Conservation (phyloP, 768 basidiomycete species). For the Boletus fagicola region DNA sequence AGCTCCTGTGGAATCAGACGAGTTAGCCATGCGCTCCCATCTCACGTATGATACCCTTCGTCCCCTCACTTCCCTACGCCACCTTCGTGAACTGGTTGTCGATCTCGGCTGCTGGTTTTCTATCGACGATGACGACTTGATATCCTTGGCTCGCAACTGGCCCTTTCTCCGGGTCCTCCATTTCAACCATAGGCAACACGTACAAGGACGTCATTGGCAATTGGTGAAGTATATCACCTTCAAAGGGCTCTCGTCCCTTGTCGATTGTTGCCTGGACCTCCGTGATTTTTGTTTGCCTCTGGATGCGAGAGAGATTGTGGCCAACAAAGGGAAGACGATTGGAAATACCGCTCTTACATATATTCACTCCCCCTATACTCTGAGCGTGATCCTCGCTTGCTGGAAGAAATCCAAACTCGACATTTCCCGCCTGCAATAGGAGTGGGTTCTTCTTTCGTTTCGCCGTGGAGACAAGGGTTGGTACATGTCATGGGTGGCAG, state of each 20-base stretch:
- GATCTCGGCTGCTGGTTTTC: slow-evolving; percentile 4
- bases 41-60: background rate
- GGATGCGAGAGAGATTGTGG: background rate
- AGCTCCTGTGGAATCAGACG: background rate
- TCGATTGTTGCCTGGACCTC: background rate
- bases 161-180: background rate
- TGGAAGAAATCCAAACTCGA: background rate
- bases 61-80: background rate
- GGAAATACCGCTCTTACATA: background rate
- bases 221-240: background rate
- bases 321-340: background rate
- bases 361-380: background rate
- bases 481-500: background rate
- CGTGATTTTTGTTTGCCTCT: background rate
- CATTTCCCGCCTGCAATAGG: background rate
- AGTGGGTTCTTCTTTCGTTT: background rate
- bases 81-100: background rate
- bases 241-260: background rate
- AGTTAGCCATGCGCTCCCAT: background rate
- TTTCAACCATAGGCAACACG: background rate
- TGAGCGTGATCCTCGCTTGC: background rate
- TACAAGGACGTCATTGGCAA: too few relatives aligned
- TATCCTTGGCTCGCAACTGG: slow-evolving; percentile 4
- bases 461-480: background rate
- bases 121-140: slow-evolving; percentile 3